Base-by-base conservation (phyloP, 179 eudicot species). In the Corrigiola litoralis region DNA sequence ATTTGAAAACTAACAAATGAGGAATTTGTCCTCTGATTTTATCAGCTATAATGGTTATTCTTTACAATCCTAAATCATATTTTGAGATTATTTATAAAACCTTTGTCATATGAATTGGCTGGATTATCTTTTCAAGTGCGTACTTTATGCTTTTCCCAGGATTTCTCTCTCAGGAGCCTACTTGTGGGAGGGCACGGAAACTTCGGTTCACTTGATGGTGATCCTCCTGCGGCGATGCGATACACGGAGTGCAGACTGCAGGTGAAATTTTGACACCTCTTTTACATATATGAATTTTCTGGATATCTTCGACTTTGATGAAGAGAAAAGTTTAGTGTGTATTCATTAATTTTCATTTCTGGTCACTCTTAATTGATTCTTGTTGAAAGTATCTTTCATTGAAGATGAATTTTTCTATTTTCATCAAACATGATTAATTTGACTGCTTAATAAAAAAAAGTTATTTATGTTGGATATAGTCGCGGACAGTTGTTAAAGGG, bases 161-260 rank as follows among this genome's bases (percentile, higher is more conserved):
- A 94, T 82, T 94, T 94, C 79, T 94, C 99, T 28, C 66, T 94
- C 69, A 89, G 99, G 71, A 77, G 70, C 71, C 99, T 96, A 48
- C 95, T 94, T 61, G 77, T 94, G 62, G 85, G 85, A 58, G 99
- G 99, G 49, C 99, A 94, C 72, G 99, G 99, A 34, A 94, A 94
- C 69, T 94, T 94, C 76, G 99, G 99, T 36, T 94, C 99, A 28
- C 74, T 94, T 37, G 99, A 94, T 84, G 96, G 96, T 37, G 99
- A 94, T 73, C 97, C 97, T 71, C 89, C 99, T 44, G 99, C 99
- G 63, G 99, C 99, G 58, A 94, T 94, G 99, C 95, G 99, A 14
- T 94, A 94, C 79, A 94, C 99, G n/a, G 99, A 94, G 77, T 94
- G 99, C 80, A 87, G 96, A 79, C 81, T 94, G 70, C 87, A 88